phyloP scores from a whole-genome alignment of 257 asterid genomes.

The Solanum ossicruentum region DNA sequence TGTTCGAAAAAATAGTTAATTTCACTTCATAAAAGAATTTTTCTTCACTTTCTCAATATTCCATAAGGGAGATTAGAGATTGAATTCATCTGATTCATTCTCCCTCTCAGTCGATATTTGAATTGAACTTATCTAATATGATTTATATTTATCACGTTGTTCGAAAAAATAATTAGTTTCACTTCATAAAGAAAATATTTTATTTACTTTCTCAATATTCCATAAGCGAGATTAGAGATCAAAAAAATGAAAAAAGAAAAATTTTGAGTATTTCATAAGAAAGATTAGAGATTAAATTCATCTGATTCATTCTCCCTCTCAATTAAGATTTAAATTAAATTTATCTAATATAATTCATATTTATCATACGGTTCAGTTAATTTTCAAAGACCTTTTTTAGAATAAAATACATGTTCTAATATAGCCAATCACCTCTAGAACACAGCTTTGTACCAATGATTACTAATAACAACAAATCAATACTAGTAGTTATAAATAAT shows the following conservation, averaged over 20 bases:
- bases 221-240: no score
- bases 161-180: not conserved
- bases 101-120: fast-evolving
- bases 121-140: fast-evolving
- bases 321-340: fast-evolving
- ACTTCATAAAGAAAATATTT: no score
- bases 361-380: not conserved
- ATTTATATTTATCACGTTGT: not conserved
- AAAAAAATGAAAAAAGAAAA: no score
- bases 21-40: no score
- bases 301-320: fast-evolving
- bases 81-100: no score
- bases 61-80: not conserved
- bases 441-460: not conserved
- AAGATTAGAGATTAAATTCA: no score
- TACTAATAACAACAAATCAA: not conserved
- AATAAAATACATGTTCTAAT: not conserved
- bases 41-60: no score
- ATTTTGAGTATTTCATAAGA: no score
- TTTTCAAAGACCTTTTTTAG: fast-evolving
- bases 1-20: not conserved
- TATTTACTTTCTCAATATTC: no score
- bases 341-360: not conserved
- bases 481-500: no score
- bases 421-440: not conserved